A percentile compares a stretch with the other conserved stretches of the same genome.
These are phyloP conservation scores for Pontederia paniculata DNA, from an alignment of 176 grass and related monocot genomes.

Conservation along the genomic window DNA sequence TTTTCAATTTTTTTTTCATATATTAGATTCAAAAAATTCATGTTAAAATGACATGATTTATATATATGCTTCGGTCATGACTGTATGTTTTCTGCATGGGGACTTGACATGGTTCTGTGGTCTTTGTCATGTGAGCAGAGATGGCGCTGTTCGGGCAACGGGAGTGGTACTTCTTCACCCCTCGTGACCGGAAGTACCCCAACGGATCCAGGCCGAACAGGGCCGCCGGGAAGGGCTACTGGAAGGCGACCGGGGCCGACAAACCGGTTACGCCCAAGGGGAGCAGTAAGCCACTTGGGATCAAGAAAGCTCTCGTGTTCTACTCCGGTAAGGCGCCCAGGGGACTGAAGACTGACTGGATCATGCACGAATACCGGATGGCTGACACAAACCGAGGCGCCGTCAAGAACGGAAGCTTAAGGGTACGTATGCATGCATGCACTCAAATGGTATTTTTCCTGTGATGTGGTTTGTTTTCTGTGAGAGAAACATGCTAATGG, in stretches of 20 bases:
- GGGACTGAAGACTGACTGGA: slow-evolving; percentile 72
- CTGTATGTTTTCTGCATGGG: background rate
- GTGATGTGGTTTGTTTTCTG: too few species aligned
- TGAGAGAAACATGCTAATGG: background rate
- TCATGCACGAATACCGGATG: slow-evolving; percentile 87
- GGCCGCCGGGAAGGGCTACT: slow-evolving; percentile 33
- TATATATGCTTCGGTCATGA: too few species aligned
- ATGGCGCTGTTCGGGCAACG: slow-evolving; percentile 47
- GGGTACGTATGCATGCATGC: slow-evolving; percentile 18
- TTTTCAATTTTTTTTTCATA: too few species aligned
- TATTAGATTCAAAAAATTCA: too few species aligned
- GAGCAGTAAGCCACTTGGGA: slow-evolving; percentile 3
- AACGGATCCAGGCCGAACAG: slow-evolving; percentile 58
- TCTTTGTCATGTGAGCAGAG: slow-evolving; percentile 8
- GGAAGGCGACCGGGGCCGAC: slow-evolving; percentile 71
- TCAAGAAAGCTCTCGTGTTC: slow-evolving; percentile 89
- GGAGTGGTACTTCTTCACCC: slow-evolving; percentile 95
- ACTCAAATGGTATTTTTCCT: background rate
- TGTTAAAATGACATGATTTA: too few species aligned
- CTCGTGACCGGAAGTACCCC: slow-evolving; percentile 70
- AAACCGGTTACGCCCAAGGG: slow-evolving; percentile 40
- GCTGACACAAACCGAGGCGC: slow-evolving; percentile 18
- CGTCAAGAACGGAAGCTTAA: slow-evolving; percentile 33
- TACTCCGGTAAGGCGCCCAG: slow-evolving; percentile 47
- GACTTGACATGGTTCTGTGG: background rate